A percentile compares a stretch with the other conserved stretches of the same genome.
These are phyloP conservation scores for Arthrobotrys pseudoclavata DNA, from an alignment of 2,329 filamentous ascomycete species.

Conservation along the genomic window DNA sequence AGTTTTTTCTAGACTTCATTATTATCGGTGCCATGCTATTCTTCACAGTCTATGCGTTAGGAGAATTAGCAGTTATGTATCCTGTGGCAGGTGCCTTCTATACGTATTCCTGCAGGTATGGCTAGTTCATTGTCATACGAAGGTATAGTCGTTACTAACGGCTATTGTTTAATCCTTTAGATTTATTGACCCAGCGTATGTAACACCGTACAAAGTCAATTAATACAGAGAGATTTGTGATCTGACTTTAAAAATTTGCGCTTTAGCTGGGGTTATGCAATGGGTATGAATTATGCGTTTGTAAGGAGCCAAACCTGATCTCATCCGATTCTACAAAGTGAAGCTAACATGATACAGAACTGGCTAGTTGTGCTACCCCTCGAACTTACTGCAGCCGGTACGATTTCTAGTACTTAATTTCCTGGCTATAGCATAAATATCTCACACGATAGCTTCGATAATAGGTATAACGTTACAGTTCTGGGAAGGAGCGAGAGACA, in stretches of 20 bases:
- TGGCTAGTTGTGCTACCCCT: conserved; percentile 71
- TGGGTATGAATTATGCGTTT: conserved; percentile 71
- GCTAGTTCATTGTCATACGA: conserved; percentile 63
- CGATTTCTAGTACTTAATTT: background rate
- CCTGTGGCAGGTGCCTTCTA: conserved; percentile 69
- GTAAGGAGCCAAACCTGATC: conserved; percentile 61
- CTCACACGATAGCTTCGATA: background rate
- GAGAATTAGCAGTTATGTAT: conserved; percentile 67
- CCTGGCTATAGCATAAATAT: background rate
- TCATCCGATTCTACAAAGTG: background rate
- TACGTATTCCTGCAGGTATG: conserved; percentile 69
- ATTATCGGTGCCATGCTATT: conserved; percentile 69
- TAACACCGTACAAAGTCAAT: background rate
- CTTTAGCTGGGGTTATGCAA: conserved; percentile 68
- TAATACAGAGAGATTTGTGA: background rate
- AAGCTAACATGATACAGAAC: conserved; percentile 52
- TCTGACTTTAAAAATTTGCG: background rate
- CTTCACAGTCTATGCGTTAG: conserved; percentile 61
- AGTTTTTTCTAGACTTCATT: conserved; percentile 71
- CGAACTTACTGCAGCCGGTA: conserved; percentile 71
- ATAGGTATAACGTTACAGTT: conserved; percentile 54
- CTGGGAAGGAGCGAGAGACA: conserved; percentile 48
- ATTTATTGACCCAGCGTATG: conserved; percentile 57
- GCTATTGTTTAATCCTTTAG: background rate
- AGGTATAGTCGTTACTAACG: too few relatives aligned